A percentile compares a stretch with the other conserved stretches of the same genome.
Evolutionary conservation across 345 rosid genomes (phyloP).

Genomic region (Gossypium thurberi): DNA sequence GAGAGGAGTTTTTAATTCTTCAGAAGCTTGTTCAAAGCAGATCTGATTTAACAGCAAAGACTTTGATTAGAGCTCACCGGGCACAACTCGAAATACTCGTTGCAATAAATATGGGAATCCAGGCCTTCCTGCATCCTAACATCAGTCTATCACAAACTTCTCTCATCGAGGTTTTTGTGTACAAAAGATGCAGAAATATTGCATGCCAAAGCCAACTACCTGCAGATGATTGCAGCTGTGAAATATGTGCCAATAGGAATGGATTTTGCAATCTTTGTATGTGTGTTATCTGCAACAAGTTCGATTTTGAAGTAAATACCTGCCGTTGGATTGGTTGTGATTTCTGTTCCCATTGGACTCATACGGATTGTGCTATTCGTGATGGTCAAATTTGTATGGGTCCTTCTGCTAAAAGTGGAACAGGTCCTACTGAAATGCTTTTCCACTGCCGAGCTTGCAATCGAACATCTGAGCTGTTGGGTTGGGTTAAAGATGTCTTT

Average conservation of each 20-base stretch:
- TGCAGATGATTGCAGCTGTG: constrained; percentile 85
- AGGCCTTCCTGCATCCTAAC: not conserved
- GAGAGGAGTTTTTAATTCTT: constrained; percentile 69
- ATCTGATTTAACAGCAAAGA: constrained; percentile 72
- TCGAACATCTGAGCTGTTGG: constrained; percentile 83
- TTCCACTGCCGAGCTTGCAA: constrained; percentile 85
- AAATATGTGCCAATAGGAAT: constrained; percentile 65
- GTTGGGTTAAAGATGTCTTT: constrained; percentile 98
- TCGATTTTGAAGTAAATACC: not conserved
- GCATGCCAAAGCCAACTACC: constrained; percentile 87
- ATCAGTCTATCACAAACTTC: not conserved
- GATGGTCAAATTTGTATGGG: constrained; percentile 77
- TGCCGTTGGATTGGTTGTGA: not conserved
- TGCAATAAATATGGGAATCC: not conserved
- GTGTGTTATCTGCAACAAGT: constrained; percentile 3
- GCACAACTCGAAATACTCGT: constrained; percentile 61
- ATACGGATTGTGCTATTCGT: not conserved
- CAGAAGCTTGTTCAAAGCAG: constrained; percentile 79
- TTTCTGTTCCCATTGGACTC: constrained; percentile 4
- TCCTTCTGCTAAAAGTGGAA: constrained; percentile 57
- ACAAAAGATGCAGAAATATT: constrained; percentile 89
- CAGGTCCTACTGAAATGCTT: constrained; percentile 76
- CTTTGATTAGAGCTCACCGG: constrained; percentile 71
- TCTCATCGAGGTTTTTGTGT: constrained; percentile 27
- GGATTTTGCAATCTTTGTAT: not conserved